phyloP scores from a whole-genome alignment of 306 rosid species.

The Cucurbita pepo region DNA sequence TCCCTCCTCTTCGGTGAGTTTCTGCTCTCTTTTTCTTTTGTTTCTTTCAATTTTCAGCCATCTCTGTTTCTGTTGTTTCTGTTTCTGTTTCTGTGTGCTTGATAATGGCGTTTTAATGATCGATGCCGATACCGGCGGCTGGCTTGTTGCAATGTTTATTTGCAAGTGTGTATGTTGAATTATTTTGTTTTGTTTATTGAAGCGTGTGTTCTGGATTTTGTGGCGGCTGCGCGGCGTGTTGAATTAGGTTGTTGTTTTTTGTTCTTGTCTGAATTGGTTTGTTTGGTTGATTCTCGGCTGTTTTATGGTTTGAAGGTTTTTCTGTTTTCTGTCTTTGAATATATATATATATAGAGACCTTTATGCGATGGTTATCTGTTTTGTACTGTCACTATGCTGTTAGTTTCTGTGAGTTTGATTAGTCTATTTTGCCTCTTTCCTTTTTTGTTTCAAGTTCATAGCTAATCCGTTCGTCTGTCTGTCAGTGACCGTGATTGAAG shows the following conservation, averaged over 20 bases:
- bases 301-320: not conserved
- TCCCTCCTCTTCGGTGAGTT: not conserved
- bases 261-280: not conserved
- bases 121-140: not conserved
- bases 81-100: not conserved
- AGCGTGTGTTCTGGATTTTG: not conserved
- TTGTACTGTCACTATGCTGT: too few relatives aligned
- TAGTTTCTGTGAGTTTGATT: too few relatives aligned
- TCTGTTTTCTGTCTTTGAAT: too few relatives aligned
- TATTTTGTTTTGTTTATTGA: not conserved
- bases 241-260: not conserved
- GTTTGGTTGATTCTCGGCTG: not conserved
- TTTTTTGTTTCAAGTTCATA: not conserved
- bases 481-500: not conserved
- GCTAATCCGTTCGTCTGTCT: not conserved
- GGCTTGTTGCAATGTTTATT: not conserved
- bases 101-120: not conserved
- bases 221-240: not conserved
- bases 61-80: not conserved
- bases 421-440: too few relatives aligned
- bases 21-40: not conserved
- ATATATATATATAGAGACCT: too few relatives aligned
- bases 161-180: too few relatives aligned
- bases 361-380: too few relatives aligned
- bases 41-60: too few relatives aligned